Conservation (phyloP, 2,329 filamentous ascomycete genomes). For the Hirsutella minnesotensis region DNA sequence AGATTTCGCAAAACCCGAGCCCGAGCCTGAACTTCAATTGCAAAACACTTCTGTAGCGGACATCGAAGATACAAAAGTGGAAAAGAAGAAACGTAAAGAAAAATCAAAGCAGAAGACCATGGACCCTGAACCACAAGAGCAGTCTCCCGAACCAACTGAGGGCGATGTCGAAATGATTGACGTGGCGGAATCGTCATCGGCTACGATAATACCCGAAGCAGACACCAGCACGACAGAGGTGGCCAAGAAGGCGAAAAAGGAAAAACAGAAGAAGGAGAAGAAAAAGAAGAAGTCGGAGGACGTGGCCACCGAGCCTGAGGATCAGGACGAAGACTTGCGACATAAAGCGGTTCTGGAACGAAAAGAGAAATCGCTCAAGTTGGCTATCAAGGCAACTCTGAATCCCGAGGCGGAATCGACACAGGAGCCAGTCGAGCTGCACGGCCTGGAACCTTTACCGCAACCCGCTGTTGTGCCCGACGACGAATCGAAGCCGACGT, state of each 20-base stretch:
- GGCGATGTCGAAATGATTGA: constrained; percentile 4
- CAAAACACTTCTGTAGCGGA: too few species aligned
- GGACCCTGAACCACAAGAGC: neutral
- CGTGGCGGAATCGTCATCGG: neutral
- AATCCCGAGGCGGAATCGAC: constrained; percentile 17
- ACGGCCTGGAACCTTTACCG: constrained; percentile 71
- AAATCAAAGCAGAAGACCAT: neutral
- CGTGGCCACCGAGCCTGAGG: constrained; percentile 10
- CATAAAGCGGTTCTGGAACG: constrained; percentile 44
- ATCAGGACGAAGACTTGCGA: constrained; percentile 19
- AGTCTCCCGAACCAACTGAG: neutral
- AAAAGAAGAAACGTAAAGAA: neutral
- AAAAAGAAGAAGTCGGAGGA: neutral
- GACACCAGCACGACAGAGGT: constrained; percentile 5
- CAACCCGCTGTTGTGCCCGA: constrained; percentile 57
- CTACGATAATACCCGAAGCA: neutral
- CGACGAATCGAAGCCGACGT: constrained; percentile 48
- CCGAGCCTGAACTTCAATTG: neutral
- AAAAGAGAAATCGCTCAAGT: constrained; percentile 41
- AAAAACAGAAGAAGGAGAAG: constrained; percentile 22
- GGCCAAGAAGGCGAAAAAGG: constrained; percentile 9
- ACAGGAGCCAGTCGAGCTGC: constrained; percentile 32
- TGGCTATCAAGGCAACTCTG: constrained; percentile 28
- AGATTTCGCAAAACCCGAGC: too few species aligned
- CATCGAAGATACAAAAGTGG: neutral